Evolutionary conservation across 805 yeast species (phyloP), one percentile per base, ranked within the genome.

Genomic region (Ogataea henricii): DNA sequence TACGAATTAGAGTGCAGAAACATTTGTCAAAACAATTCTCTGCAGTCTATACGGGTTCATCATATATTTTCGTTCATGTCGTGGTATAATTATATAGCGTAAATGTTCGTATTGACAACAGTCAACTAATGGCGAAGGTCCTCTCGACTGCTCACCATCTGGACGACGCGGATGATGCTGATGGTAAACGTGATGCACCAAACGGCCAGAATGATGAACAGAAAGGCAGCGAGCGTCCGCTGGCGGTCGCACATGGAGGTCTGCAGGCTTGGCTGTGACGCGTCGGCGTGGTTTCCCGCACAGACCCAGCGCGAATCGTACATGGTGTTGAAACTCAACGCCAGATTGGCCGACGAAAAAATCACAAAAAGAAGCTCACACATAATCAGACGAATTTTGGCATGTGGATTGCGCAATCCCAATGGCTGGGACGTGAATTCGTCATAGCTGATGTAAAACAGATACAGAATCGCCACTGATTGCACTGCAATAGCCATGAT

Each of bases 371-470:
- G 68, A 35, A 92, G 71, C 64, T 94, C 99, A 56, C 90, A 72
- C 72, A 90, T 72, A 51, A 92, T 76, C 49, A 92, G 76, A 59
- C 87, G 77, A 73, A 94, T 78, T 64, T 94, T 94, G 20, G 87
- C 89, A 50, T 80, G 72, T 0, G 97, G 95, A 52, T 89, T 80
- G 56, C 99, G 77, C 38, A 94, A 73, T 0, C 99, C 99, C 41
- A 94, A 66, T 0, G 98, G 99, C 62, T 89, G 86, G 12, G 97
- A 95, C 20, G 84, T 78, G 66, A 89, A 92, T 66, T 94, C 99
- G 66, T 94, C 98, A 59, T 82, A 83, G 2, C 96, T 82, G 64
- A 92, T 88, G 66, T 88, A 90, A 3, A 83, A 68, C 47, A 90
- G 76, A 63, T 94, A 94, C 0, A 81, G 77, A 21, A 89, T 68